phyloP scores from a whole-genome alignment of 176 grass and related monocot species.

The Puya raimondii region DNA sequence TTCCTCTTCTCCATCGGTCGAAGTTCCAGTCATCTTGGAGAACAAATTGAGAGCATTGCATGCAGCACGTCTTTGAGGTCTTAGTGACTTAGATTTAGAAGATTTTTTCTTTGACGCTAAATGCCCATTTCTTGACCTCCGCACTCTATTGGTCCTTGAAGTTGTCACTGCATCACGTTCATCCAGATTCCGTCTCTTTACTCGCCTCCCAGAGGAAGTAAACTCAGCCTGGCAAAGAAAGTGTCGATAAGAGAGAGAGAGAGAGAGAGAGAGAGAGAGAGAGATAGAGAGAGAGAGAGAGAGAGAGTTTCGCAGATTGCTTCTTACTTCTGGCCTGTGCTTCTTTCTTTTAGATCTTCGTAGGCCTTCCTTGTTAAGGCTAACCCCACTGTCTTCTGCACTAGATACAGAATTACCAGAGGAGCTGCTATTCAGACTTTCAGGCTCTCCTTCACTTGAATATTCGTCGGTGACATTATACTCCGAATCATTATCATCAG shows the following conservation, averaged over 20 bases:
- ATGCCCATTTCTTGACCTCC: conserved; percentile 46
- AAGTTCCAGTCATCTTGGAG: conserved; percentile 72
- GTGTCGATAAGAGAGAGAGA: conserved; percentile 20
- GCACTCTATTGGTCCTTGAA: conserved; percentile 46
- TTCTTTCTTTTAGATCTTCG: conserved; percentile 81
- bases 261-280: not conserved
- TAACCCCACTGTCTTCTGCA: conserved; percentile 39
- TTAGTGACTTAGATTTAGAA: conserved; percentile 53
- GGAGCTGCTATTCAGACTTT: conserved; percentile 44
- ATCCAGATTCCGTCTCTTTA: conserved; percentile 73
- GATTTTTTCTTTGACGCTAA: conserved; percentile 53
- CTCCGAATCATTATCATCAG: conserved; percentile 96
- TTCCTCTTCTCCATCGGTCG: conserved; percentile 44
- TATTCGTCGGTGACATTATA: conserved; percentile 83
- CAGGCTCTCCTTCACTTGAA: conserved; percentile 61
- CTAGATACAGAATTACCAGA: conserved; percentile 53
- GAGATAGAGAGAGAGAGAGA: not conserved
- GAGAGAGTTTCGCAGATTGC: not conserved
- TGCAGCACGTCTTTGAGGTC: conserved; percentile 78
- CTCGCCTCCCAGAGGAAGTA: conserved; percentile 87
- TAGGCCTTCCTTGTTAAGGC: conserved; percentile 33
- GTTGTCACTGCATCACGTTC: conserved; percentile 37
- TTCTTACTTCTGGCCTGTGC: conserved; percentile 56
- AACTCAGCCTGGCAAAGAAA: conserved; percentile 45
- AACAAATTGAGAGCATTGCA: conserved; percentile 68